Base-by-base conservation (phyloP, 2,329 filamentous ascomycete species). In the Aotearoamyces nothofagi region DNA sequence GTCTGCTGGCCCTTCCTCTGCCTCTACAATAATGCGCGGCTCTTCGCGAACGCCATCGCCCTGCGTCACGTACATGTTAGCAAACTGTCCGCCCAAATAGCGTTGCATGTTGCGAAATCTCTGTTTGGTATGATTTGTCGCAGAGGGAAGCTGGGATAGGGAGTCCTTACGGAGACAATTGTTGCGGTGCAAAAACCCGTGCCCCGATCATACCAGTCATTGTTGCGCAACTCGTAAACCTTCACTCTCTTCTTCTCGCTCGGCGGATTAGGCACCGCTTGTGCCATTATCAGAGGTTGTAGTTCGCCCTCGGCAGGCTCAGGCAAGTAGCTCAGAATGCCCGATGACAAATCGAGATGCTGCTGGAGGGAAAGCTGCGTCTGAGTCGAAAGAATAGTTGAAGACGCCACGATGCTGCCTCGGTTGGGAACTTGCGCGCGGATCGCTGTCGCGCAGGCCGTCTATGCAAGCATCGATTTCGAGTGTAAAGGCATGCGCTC, bases 161-260 rank as follows among this genome's bases (percentile, higher is more conserved):
- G 15, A 14, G 22, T 5, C 40, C 46, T 24, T 45, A 50, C 47
- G 26, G 42, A 38, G 15, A 40, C 30, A 26, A 44, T 49, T 4
- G 35, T 31, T 26, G 86, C 84, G 35, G 73, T 81, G 54, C 90
- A 96, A 55, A 94, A 94, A 38, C 90, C 90, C 26, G 90, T 98
- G 39, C 90, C 90, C 48, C 87, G 70, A 58, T 98, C 90, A 53
- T 87, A 94, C 90, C 90, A 98, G 71, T 96, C 90, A 66, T 92
- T 93, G 59, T 93, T 84, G 55, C 82, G 83, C 47, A 98, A 69
- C 63, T 96, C 90, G 57, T 98, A 98, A 52, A 98, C 90, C 66
- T 98, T 98, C 57, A 96, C 90, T 66, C 90, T 69, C 55, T 69
- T 73, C 58, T 64, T 71, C 48, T 75, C 69, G 54, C 65, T 65